These are phyloP conservation scores for Artemisia argyi DNA, from an alignment of 129 eudicot genomes.

Conservation along the genomic window DNA sequence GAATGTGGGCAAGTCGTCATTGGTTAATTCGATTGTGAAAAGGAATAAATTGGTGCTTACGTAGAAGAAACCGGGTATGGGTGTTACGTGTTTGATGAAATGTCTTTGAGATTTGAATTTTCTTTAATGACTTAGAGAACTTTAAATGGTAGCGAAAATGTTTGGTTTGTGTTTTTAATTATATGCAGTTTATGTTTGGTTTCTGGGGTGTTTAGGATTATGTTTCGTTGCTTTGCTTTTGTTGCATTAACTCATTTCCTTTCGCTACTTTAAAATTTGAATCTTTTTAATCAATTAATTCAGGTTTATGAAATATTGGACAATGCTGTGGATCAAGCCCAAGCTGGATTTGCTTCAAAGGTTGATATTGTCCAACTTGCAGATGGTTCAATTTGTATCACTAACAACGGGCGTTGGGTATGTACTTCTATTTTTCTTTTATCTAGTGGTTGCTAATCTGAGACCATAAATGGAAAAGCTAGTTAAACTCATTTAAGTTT, in stretches of 20 bases:
- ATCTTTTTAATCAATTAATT: background rate
- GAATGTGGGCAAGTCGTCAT: slow-evolving; percentile 95
- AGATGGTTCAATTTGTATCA: slow-evolving; percentile 89
- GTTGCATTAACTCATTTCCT: background rate
- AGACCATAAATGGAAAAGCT: no score
- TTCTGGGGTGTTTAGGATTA: no score
- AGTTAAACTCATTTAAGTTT: background rate
- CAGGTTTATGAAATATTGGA: slow-evolving; percentile 96
- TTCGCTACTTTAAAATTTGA: background rate
- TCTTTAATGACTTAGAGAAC: no score
- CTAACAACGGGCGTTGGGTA: slow-evolving; percentile 99
- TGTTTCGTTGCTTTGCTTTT: slow-evolving; percentile 8
- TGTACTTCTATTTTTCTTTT: slow-evolving; percentile 22
- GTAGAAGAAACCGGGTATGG: slow-evolving; percentile 89
- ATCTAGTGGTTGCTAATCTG: slow-evolving; percentile 1
- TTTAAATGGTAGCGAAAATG: no score
- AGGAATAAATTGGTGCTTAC: slow-evolving; percentile 85
- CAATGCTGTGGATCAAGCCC: slow-evolving; percentile 95
- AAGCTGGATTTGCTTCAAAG: slow-evolving; percentile 92
- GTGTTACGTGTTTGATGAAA: slow-evolving; percentile 25
- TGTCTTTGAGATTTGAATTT: no score
- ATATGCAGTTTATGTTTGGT: no score
- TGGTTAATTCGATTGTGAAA: slow-evolving; percentile 84
- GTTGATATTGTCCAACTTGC: slow-evolving; percentile 66
- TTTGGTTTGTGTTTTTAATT: no score